Evolutionary conservation across 2,329 filamentous ascomycete species (phyloP).

Genomic region (Pestalotiopsis sp.): DNA sequence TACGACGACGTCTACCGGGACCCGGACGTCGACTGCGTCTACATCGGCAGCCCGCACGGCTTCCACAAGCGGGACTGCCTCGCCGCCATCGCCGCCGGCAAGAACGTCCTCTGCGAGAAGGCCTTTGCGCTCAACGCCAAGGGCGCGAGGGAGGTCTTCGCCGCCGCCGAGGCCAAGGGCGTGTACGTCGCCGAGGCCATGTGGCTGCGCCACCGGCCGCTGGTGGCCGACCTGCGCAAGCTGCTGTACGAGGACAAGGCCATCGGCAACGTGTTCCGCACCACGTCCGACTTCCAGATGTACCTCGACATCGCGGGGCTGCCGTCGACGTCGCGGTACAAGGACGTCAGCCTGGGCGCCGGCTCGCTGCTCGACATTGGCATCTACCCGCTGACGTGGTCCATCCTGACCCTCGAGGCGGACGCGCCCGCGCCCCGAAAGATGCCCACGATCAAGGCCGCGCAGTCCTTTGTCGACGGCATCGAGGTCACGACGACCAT

Average conservation of each 20-base stretch:
- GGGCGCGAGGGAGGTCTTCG: constrained; percentile 40
- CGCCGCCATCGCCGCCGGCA: constrained; percentile 41
- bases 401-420: constrained; percentile 33
- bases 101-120: constrained; percentile 47
- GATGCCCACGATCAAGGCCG: constrained; percentile 34
- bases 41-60: constrained; percentile 45
- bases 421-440: constrained; percentile 25
- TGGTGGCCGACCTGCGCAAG: constrained; percentile 33
- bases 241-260: constrained; percentile 38
- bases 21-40: constrained; percentile 42
- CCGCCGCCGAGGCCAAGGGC: constrained; percentile 36
- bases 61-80: constrained; percentile 44
- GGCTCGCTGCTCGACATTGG: constrained; percentile 44
- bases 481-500: constrained; percentile 36
- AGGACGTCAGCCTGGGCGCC: constrained; percentile 39
- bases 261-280: constrained; percentile 38
- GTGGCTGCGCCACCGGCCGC: constrained; percentile 44
- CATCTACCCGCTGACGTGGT: constrained; percentile 44
- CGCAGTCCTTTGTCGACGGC: constrained; percentile 34
- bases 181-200: constrained; percentile 47
- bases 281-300: constrained; percentile 40
- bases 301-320: constrained; percentile 34
- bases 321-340: constrained; percentile 31
- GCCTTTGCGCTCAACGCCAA: constrained; percentile 40
- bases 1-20: constrained; percentile 42